Base-by-base conservation (phyloP, 2,329 filamentous ascomycete species). In the Ceratocystis variospora region DNA sequence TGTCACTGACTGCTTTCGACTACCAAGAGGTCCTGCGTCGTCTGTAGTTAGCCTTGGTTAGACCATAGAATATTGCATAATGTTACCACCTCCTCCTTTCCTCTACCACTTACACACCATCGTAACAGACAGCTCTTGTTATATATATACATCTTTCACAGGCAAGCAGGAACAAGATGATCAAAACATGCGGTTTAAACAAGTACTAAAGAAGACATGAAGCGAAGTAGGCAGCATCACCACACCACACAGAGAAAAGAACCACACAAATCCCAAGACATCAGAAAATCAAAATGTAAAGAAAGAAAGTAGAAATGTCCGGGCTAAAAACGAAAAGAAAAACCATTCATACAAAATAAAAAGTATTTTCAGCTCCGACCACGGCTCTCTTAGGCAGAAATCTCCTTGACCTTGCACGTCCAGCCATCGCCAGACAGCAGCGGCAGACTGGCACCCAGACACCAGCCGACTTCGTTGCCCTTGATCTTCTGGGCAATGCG, bases 401-500 rank as follows among this genome's bases (percentile, higher is more conserved):
- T 78, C 78, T 96, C 82, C 71, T 84, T 88, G 71, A 96, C 80
- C 78, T 87, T 91, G 80, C 92, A 96, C 72, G 89, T 80, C 93
- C 93, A 96, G 70, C 92, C 92, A 28, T 90, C 95, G 68, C 84
- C 84, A 74, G 85, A 86, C 68, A 96, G 80, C 55, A 96, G 81
- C 45, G 92, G 93, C 72, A 96, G 80, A 82, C 91, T 96, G 70
- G 94, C 94, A 76, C 94, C 94, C 73, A 99, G 81, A 78, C 93
- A 97, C 94, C 94, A 99, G 48, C 94, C 94, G 72, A 99, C 78
- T 79, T 99, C 95, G 75, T 96, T 96, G 66, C 86, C 87, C 79
- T 95, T 93, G 74, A 99, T 96, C 82, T 96, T 96, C 88, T 99
- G 99, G 68, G 93, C 94, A 74, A 96, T 96, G 81, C 89, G 93